Base-by-base conservation (phyloP, 805 yeast species). In the Saccharomyces mikatae region DNA sequence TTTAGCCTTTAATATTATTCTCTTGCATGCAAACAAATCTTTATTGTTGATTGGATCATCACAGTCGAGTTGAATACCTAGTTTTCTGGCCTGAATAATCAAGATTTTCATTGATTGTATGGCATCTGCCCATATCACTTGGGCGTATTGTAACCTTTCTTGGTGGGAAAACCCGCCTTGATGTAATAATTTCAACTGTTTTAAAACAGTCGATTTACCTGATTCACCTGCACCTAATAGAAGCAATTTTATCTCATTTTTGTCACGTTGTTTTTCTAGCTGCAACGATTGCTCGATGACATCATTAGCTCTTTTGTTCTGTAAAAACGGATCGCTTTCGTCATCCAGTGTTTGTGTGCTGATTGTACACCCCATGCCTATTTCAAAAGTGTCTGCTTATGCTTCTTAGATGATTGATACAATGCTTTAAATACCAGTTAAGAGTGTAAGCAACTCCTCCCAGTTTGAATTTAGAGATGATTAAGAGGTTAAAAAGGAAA, bases 171-270 rank as follows among this genome's bases (percentile, higher is more conserved):
- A 94, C 2, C 96, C 95, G 47, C 87, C 85, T 56, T 89, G 87
- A 67, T 94, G 97, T 46, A 90, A 70, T 17, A 94, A 75, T 61
- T 87, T 82, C 82, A 91, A 79, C 68, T 91, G 97, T 69, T 91
- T 91, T 60, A 91, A 72, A 6, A 91, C 96, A 0, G 98, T 91
- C 1, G 96, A 87, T 67, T 91, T 91, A 5, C 98, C 97, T 51
- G 92, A 84, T 67, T 91, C 98, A 4, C 97, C 98, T 0, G 98
- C 88, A 46, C 98, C 97, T 36, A 90, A 72, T n/a, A 92, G 74
- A 44, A 92, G 71, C 57, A 92, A 74, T 67, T 86, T 89, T 36
- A 86, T 78, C 60, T 80, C 84, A 56, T 80, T 80, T 62, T 77
- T 80, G 48, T 79, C 83, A 49, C 75, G 72, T 55, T 78, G 79